These are phyloP conservation scores for Tetrapisispora iriomotensis DNA, from an alignment of 805 yeast genomes.

Conservation along the genomic window DNA sequence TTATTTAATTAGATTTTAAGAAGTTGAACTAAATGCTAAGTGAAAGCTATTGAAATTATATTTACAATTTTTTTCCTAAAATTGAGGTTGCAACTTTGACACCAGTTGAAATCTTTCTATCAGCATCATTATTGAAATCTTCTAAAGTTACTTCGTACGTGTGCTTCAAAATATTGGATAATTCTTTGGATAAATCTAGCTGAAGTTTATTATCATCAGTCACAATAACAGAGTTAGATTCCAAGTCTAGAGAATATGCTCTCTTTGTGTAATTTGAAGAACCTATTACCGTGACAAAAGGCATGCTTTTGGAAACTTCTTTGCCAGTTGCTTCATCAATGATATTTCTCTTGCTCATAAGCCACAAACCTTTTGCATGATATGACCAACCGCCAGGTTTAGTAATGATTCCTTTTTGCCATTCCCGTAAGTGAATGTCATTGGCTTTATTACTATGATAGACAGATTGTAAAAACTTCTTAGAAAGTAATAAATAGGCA, in stretches of 20 bases:
- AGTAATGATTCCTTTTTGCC: constrained; percentile 82
- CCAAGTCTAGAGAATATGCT: constrained; percentile 80
- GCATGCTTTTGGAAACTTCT: constrained; percentile 25
- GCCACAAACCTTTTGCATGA: constrained; percentile 96
- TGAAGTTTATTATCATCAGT: constrained; percentile 59
- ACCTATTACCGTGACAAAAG: constrained; percentile 76
- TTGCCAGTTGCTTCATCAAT: constrained; percentile 6
- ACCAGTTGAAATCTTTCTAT: constrained; percentile 50
- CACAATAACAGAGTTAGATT: constrained; percentile 71
- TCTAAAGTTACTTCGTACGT: constrained; percentile 44
- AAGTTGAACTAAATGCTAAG: background rate
- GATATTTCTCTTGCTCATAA: constrained; percentile 36
- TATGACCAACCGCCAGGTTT: constrained; percentile 88
- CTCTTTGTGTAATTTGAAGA: constrained; percentile 89
- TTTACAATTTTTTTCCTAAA: constrained; percentile 46
- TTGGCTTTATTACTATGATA: constrained; percentile 32
- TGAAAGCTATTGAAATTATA: background rate
- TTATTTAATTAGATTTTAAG: background rate
- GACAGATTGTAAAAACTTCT: constrained; percentile 51
- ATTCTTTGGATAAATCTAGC: constrained; percentile 47
- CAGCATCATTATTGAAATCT: constrained; percentile 53
- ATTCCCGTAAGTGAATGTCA: constrained; percentile 56
- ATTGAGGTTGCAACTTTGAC: constrained; percentile 60
- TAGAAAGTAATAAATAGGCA: constrained; percentile 73
- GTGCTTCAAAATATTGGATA: constrained; percentile 46